Conservation (phyloP, 2,329 filamentous ascomycete genomes). For the Aquanectria penicillioides region DNA sequence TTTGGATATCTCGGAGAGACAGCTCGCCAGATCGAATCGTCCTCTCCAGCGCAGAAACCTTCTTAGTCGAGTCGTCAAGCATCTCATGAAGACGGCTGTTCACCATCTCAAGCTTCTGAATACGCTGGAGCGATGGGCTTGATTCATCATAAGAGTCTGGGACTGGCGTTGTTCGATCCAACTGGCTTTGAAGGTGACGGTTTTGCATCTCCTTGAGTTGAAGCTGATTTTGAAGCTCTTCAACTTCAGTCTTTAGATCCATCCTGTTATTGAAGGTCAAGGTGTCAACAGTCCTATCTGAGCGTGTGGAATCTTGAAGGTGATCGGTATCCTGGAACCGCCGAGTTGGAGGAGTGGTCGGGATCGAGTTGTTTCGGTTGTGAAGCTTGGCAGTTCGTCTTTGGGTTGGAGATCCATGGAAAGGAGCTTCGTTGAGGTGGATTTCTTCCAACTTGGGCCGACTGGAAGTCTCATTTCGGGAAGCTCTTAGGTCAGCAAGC, state of each 20-base stretch:
- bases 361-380: slow-evolving; percentile 73
- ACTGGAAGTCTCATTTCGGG: slow-evolving; percentile 76
- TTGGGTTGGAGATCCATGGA: slow-evolving; percentile 79
- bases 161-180: slow-evolving; percentile 74
- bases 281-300: slow-evolving; percentile 84
- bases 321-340: slow-evolving; percentile 70
- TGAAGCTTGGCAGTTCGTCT: slow-evolving; percentile 66
- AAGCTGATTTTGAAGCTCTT: slow-evolving; percentile 92
- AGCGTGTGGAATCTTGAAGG: slow-evolving; percentile 79
- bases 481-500: slow-evolving; percentile 78
- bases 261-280: slow-evolving; percentile 86
- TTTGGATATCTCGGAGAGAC: slow-evolving; percentile 89
- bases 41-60: slow-evolving; percentile 88
- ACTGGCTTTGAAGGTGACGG: slow-evolving; percentile 86
- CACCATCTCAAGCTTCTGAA: slow-evolving; percentile 91
- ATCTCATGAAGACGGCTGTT: slow-evolving; percentile 93
- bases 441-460: slow-evolving; percentile 88
- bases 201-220: slow-evolving; percentile 97
- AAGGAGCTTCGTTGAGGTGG: slow-evolving; percentile 81
- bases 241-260: slow-evolving; percentile 90
- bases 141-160: slow-evolving; percentile 78
- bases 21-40: slow-evolving; percentile 88
- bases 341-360: slow-evolving; percentile 81
- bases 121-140: slow-evolving; percentile 80
- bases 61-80: slow-evolving; percentile 92